Percentiles rank a stretch among this genome's conserved stretches.
Conservation (phyloP, 139 green algal genomes). For the Asterochloris sp. region DNA sequence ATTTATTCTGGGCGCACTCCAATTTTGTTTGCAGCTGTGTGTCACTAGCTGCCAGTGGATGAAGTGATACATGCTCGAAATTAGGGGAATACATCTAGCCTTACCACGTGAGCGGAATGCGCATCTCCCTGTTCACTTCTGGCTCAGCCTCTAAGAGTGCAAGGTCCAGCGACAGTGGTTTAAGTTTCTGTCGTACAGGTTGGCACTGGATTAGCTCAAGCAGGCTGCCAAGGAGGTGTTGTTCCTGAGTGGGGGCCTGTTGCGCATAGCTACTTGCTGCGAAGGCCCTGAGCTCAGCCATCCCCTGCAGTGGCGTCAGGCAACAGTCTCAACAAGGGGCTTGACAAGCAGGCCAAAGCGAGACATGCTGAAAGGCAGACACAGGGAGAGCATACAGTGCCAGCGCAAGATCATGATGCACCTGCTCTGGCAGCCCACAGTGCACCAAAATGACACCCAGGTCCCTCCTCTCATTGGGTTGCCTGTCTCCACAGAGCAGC, state of each 20-base stretch:
- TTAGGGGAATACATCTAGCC: not conserved
- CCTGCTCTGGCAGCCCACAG: not conserved
- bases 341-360: too few relatives aligned
- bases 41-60: too few relatives aligned
- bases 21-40: too few relatives aligned
- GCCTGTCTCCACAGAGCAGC: slow-evolving; percentile 14
- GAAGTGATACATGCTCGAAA: too few relatives aligned
- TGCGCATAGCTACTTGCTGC: slow-evolving; percentile 2
- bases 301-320: slow-evolving; percentile 29
- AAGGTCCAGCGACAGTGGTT: not conserved
- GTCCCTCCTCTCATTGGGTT: slow-evolving; percentile 3
- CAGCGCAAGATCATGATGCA: not conserved
- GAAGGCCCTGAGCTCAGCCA: slow-evolving; percentile 50
- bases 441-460: slow-evolving; percentile 8
- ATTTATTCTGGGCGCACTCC: too few relatives aligned
- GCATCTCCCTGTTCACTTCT: slow-evolving; percentile 2
- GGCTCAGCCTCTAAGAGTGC: not conserved
- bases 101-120: slow-evolving; percentile 24
- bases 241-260: not conserved
- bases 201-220: not conserved
- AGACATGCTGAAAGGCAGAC: too few relatives aligned
- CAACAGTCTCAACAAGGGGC: too few relatives aligned
- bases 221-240: slow-evolving; percentile 1
- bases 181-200: not conserved
- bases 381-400: too few relatives aligned